A percentile compares a stretch with the other conserved stretches of the same genome.
These are phyloP conservation scores for Hamamelis virginiana DNA, from an alignment of 164 flowering plant species.

Conservation along the genomic window DNA sequence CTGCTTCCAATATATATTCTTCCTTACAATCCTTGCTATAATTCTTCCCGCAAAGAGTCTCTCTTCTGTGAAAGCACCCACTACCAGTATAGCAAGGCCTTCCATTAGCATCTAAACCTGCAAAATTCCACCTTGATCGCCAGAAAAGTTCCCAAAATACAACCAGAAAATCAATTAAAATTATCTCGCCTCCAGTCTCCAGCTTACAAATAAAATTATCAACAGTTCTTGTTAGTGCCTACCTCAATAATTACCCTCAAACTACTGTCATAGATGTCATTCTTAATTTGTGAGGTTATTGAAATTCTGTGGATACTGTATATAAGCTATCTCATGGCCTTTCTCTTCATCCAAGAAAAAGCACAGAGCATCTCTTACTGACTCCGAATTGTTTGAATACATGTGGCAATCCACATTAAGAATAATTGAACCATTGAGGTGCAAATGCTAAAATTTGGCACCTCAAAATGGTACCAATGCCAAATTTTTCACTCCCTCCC, in stretches of 20 bases:
- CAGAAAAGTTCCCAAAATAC: neutral
- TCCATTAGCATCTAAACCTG: slow-evolving; percentile 30
- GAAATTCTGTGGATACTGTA: slow-evolving; percentile 34
- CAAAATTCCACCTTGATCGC: slow-evolving; percentile 22
- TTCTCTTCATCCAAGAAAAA: slow-evolving; percentile 41
- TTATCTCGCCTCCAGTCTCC: too few relatives aligned
- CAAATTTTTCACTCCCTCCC: too few relatives aligned
- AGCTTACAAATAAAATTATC: too few relatives aligned
- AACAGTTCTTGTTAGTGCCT: too few relatives aligned
- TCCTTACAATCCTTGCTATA: slow-evolving; percentile 12
- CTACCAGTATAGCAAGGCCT: slow-evolving; percentile 36
- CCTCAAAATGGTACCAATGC: slow-evolving; percentile 36
- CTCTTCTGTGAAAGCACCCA: slow-evolving; percentile 46
- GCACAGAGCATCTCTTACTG: slow-evolving; percentile 37
- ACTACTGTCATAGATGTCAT: slow-evolving; percentile 22
- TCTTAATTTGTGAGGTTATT: slow-evolving; percentile 24
- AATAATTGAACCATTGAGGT: slow-evolving; percentile 29
- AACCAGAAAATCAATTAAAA: too few relatives aligned
- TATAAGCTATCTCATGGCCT: slow-evolving; percentile 33
- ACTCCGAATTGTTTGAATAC: slow-evolving; percentile 38
- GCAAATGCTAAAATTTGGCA: too few relatives aligned
- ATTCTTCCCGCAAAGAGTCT: slow-evolving; percentile 26
- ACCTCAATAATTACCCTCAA: slow-evolving; percentile 11
- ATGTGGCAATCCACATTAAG: slow-evolving; percentile 46
- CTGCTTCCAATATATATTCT: slow-evolving; percentile 22